Base-by-base conservation (phyloP, 495 filamentous ascomycete species). In the Articulospora tetracladia region DNA sequence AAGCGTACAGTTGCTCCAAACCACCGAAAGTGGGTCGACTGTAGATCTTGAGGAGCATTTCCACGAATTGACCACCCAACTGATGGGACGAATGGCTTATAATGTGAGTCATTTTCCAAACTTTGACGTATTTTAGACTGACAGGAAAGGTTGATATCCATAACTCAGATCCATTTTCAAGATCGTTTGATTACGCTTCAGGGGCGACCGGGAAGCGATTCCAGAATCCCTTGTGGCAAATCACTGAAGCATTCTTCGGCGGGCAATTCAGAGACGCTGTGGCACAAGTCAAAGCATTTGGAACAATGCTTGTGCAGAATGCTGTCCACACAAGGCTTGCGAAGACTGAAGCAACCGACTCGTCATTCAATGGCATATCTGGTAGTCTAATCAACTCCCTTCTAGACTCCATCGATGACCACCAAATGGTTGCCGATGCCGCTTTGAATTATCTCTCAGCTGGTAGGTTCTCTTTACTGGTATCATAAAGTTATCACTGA, bases 11-110 rank as follows among this genome's bases (percentile, higher is more conserved):
- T 22, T 61, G 39, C 66, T 85, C n/a, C 44, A 63, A 49, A 57
- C 63, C 15, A 66, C 62, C 4, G 63, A 64, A 6, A n/a, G 46
- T 2, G 57, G 39, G 3, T 51, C 26, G 13, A 54, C 69, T 0
- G 68, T 83, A 1, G 82, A 86, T 67, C 66, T 85, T 17, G 80
- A 85, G 65, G 69, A 70, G 10, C 67, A 82, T 15, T 81, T 86
- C 41, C 78, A 83, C 57, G 83, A 85, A 55, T 75, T 86, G 20
- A 86, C 83, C 1, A 84, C 81, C 17, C 72, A 79, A 44, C 64
- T 86, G 22, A 83, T 86, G 80, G 83, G 81, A 24, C 77, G 77
- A 56, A 80, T 84, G 76, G 83, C 83, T 4, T 86, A 85, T 64
- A 76, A 84, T 62, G 79, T 75, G 61, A 64, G 53, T 36, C 27